phyloP scores from a whole-genome alignment of 305 asterid species.

The Fraxinus albicans region DNA sequence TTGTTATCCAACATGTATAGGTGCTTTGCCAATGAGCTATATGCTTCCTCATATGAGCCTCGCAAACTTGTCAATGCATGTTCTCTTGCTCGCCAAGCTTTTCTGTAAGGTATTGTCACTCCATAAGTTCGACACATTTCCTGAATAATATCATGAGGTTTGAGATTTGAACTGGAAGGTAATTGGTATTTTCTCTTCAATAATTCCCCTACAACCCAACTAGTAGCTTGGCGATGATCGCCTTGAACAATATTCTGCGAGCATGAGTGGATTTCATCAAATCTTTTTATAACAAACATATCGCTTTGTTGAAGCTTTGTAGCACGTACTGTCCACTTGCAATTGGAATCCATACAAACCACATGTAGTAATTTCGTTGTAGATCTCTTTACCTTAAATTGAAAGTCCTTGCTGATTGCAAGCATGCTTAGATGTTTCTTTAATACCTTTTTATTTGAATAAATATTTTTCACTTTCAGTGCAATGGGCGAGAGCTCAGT shows the following conservation, averaged over 20 bases:
- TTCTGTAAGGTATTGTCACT: slow-evolving; percentile 9
- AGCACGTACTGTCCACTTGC: slow-evolving; percentile 9
- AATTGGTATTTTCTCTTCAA: slow-evolving; percentile 9
- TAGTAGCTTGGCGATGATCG: slow-evolving; percentile 8
- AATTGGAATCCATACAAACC: slow-evolving; percentile 1
- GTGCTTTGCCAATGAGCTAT: slow-evolving; percentile 11
- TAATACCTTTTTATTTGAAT: slow-evolving; percentile 3
- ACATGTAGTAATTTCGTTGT: slow-evolving; percentile 5
- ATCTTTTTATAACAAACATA: slow-evolving; percentile 11
- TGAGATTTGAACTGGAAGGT: slow-evolving; percentile 15
- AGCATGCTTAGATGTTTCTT: slow-evolving; percentile 11
- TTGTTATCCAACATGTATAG: slow-evolving; percentile 8
- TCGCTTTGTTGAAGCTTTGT: slow-evolving; percentile 5
- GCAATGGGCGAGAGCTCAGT: slow-evolving; percentile 1
- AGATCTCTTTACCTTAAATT: slow-evolving; percentile 7
- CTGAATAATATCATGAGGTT: slow-evolving; percentile 13
- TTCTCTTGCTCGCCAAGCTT: slow-evolving; percentile 7
- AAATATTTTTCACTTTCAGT: neutral
- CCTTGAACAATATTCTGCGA: slow-evolving; percentile 9
- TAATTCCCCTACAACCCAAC: slow-evolving; percentile 11
- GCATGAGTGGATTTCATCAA: slow-evolving; percentile 1
- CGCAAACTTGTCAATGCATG: slow-evolving; percentile 8
- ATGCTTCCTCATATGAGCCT: slow-evolving; percentile 7
- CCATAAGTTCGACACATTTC: slow-evolving; percentile 13
- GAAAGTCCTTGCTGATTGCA: slow-evolving; percentile 14